These are phyloP conservation scores for Eremochloa ophiuroides DNA, from an alignment of 176 grass and related monocot genomes.

Conservation along the genomic window DNA sequence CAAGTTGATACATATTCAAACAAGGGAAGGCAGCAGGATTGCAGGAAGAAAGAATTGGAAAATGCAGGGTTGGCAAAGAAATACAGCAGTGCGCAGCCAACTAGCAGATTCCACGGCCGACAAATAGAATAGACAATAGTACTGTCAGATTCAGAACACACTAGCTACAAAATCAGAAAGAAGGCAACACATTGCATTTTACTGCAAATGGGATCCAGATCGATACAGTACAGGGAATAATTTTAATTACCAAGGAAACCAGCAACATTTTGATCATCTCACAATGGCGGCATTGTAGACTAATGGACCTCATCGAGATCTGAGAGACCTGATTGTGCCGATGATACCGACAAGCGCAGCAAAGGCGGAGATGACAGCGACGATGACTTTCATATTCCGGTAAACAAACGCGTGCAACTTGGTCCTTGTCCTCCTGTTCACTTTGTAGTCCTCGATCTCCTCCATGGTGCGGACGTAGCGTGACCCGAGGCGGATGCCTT, in stretches of 20 bases:
- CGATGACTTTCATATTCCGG: neutral
- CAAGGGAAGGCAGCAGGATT: no score
- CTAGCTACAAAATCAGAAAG: no score
- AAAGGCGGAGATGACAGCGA: neutral
- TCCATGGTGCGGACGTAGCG: neutral
- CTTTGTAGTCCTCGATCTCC: neutral
- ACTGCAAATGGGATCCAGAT: neutral
- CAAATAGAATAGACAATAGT: no score
- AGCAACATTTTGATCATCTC: neutral
- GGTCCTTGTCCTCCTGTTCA: neutral
- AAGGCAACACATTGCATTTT: neutral
- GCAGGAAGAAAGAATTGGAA: no score
- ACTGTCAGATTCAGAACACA: neutral
- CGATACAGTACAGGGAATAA: neutral
- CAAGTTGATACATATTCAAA: no score
- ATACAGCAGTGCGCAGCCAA: no score
- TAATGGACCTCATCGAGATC: neutral
- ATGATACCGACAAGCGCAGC: neutral
- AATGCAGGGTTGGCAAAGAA: no score
- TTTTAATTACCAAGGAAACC: neutral
- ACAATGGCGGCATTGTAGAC: neutral
- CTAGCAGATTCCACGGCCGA: no score
- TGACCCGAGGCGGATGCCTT: neutral
- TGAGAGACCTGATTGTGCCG: neutral
- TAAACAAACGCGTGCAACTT: neutral